Base-by-base conservation (phyloP, 495 filamentous ascomycete species). In the Penicillium simplicissimum region DNA sequence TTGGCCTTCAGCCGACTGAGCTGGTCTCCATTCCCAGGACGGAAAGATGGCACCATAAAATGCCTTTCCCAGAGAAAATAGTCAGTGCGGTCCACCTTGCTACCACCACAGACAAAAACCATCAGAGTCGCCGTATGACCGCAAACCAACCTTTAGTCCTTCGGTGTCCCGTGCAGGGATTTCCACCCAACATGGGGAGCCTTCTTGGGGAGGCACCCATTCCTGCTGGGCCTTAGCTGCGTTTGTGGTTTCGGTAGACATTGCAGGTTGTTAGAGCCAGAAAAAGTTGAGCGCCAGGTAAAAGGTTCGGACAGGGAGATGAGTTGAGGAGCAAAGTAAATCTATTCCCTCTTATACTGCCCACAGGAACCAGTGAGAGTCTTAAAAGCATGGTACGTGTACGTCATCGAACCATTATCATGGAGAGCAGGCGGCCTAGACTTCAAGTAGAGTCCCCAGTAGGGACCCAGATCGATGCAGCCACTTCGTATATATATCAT, bases 401-500 rank as follows among this genome's bases (percentile, higher is more conserved):
- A 47, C 43, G 43, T 47, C 43, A 47, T 47, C 43, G 43, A 47
- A 47, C 25, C 19, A 47, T 47, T 47, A 25, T 47, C 7, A 47
- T 25, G 43, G 19, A 47, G 43, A 47, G 43, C 43, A 14, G 19
- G 43, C 43, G 21, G 43, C 19, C 42, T 47, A 47, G 42, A 47
- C 42, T 25, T 47, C 43, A 47, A 45, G 42, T 45, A 45, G 42
- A 45, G 42, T 45, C 42, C 17, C 42, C 21, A 5, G 2, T 45
- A 45, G 42, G 17, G 42, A 9, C 42, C 42, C n/a, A 45, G 42
- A 45, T 45, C 42, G n/a, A 45, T 45, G 42, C 42, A 45, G 42
- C 42, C 42, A 45, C 42, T 45, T 45, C 42, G 42, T 45, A 45
- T 45, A 45, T n/a, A 42, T 45, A 45, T 45, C 42, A 45, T 45